Conservation (phyloP, 805 yeast species). For the Cyberlindnera saturnus region DNA sequence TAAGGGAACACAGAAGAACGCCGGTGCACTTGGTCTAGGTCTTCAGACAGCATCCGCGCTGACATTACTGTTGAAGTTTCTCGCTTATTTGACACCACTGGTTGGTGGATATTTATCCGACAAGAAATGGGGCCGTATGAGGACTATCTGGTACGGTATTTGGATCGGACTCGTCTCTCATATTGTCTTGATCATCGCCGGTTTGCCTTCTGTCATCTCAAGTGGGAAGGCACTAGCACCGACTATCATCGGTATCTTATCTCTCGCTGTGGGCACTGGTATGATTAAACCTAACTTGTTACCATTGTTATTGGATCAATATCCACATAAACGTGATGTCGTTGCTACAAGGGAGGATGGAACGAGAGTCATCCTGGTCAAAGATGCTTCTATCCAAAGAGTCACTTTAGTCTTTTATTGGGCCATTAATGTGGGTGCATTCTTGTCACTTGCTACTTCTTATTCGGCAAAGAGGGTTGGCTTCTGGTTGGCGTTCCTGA, state of each 20-base stretch:
- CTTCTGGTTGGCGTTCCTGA: conserved; percentile 67
- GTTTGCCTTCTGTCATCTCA: conserved; percentile 49
- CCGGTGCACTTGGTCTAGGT: conserved; percentile 57
- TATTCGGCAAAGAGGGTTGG: conserved; percentile 61
- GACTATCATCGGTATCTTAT: conserved; percentile 33
- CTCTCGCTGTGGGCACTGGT: conserved; percentile 75
- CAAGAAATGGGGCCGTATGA: conserved; percentile 65
- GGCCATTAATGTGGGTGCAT: conserved; percentile 69
- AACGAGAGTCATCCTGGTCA: conserved; percentile 62
- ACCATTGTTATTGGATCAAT: conserved; percentile 71
- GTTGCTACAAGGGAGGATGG: conserved; percentile 56
- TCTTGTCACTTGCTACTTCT: conserved; percentile 73
- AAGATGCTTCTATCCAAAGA: conserved; percentile 63
- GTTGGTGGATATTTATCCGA: conserved; percentile 74
- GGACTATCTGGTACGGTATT: conserved; percentile 58
- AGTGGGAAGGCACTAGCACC: conserved; percentile 58
- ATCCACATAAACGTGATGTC: conserved; percentile 52
- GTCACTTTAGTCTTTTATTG: conserved; percentile 73
- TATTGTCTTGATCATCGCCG: conserved; percentile 59
- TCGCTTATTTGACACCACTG: conserved; percentile 78
- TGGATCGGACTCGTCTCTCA: conserved; percentile 57
- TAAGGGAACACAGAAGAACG: conserved; percentile 18
- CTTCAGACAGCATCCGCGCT: conserved; percentile 63
- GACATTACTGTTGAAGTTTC: conserved; percentile 72
- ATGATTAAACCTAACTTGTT: conserved; percentile 70